Evolutionary conservation across 768 basidiomycete genomes (phyloP).

Genomic region (Hygrophoropsis aurantiaca): DNA sequence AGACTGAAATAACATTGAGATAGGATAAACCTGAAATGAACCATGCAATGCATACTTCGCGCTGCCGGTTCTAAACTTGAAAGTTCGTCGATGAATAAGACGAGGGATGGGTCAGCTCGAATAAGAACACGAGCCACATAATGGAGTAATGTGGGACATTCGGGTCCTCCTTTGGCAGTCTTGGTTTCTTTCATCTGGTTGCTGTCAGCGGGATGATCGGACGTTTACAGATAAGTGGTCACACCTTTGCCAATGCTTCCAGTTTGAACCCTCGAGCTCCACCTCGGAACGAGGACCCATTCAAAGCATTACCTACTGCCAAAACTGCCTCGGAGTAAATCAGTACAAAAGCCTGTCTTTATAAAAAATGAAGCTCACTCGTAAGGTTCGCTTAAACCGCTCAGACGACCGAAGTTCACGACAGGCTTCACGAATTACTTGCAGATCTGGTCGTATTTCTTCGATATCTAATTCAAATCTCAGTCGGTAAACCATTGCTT

Average conservation of each 20-base stretch:
- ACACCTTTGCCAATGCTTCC: slow-evolving; percentile 78
- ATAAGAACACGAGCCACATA: slow-evolving; percentile 79
- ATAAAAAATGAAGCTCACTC: slow-evolving; percentile 39
- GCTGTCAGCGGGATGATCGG: neutral
- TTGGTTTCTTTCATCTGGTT: slow-evolving; percentile 79
- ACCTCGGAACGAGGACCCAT: slow-evolving; percentile 81
- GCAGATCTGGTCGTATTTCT: slow-evolving; percentile 81
- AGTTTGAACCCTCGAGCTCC: slow-evolving; percentile 84
- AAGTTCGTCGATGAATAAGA: slow-evolving; percentile 77
- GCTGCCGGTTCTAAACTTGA: slow-evolving; percentile 83
- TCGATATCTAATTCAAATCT: slow-evolving; percentile 80
- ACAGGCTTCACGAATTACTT: slow-evolving; percentile 68
- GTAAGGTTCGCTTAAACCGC: slow-evolving; percentile 69
- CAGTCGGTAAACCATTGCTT: slow-evolving; percentile 83
- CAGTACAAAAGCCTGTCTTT: neutral
- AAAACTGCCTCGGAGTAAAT: slow-evolving; percentile 57
- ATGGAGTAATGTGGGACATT: slow-evolving; percentile 88
- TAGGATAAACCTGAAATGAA: neutral
- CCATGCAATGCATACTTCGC: slow-evolving; percentile 49
- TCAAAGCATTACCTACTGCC: slow-evolving; percentile 78
- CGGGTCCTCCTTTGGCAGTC: slow-evolving; percentile 61
- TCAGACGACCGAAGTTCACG: slow-evolving; percentile 62
- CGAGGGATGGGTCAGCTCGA: slow-evolving; percentile 60
- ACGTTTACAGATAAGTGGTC: neutral
- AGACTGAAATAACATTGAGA: slow-evolving; percentile 47